phyloP scores from a whole-genome alignment of 2,329 filamentous ascomycete genomes.

The Cladorrhinum sp. region DNA sequence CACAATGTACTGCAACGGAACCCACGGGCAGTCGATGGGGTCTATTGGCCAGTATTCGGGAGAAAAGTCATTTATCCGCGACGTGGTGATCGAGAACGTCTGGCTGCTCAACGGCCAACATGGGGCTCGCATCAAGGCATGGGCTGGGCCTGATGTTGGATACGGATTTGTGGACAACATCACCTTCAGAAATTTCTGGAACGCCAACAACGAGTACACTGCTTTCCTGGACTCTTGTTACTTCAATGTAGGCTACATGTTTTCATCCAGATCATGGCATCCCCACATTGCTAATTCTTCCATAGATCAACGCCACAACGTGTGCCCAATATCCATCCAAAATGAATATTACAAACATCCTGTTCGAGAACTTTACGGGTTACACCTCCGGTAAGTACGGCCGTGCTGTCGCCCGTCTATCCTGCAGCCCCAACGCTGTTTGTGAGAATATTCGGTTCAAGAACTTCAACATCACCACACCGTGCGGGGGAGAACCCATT shows the following conservation, averaged over 20 bases:
- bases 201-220: constrained; percentile 56
- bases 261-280: neutral
- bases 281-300: neutral
- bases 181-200: constrained; percentile 59
- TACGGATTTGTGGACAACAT: constrained; percentile 61
- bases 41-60: constrained; percentile 56
- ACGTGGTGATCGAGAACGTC: constrained; percentile 58
- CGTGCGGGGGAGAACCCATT: constrained; percentile 40
- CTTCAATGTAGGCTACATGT: constrained; percentile 48
- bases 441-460: constrained; percentile 55
- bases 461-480: constrained; percentile 53
- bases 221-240: constrained; percentile 62
- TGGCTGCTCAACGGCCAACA: constrained; percentile 51
- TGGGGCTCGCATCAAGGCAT: constrained; percentile 58
- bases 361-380: constrained; percentile 57
- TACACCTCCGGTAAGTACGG: constrained; percentile 55
- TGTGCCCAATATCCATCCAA: constrained; percentile 53
- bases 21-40: constrained; percentile 56
- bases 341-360: constrained; percentile 58
- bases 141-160: constrained; percentile 56
- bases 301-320: constrained; percentile 40
- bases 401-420: constrained; percentile 51
- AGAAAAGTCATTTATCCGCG: constrained; percentile 53
- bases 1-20: constrained; percentile 60
- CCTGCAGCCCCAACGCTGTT: constrained; percentile 51